phyloP scores from a whole-genome alignment of 1,284 basidiomycete species.

The Grifola frondosa region DNA sequence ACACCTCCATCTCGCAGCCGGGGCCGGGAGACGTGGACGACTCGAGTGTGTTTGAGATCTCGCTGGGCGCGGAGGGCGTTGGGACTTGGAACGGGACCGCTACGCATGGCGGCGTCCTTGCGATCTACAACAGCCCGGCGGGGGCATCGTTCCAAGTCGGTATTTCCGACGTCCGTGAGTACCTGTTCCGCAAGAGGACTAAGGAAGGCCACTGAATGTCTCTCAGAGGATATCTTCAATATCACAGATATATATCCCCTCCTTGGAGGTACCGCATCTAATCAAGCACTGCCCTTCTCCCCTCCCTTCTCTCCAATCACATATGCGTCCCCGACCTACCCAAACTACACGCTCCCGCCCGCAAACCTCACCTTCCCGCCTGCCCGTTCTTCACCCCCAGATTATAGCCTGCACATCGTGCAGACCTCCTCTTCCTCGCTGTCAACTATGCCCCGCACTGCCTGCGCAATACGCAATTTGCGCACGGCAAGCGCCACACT shows the following conservation, averaged over 20 bases:
- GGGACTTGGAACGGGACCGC: slow-evolving; percentile 56
- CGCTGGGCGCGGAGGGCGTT: slow-evolving; percentile 46
- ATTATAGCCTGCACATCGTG: slow-evolving; percentile 56
- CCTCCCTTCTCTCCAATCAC: slow-evolving; percentile 40
- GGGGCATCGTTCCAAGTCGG: slow-evolving; percentile 54
- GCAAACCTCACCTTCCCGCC: slow-evolving; percentile 52
- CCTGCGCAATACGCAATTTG: slow-evolving; percentile 48
- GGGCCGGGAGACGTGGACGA: slow-evolving; percentile 38
- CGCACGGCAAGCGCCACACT: slow-evolving; percentile 12
- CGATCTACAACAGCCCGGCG: slow-evolving; percentile 42
- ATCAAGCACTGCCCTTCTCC: slow-evolving; percentile 77
- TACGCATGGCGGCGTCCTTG: slow-evolving; percentile 46
- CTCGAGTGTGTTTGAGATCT: slow-evolving; percentile 50
- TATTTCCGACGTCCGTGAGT: slow-evolving; percentile 52
- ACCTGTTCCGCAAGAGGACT: too few species aligned
- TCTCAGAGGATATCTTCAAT: too few species aligned
- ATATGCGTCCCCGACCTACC: slow-evolving; percentile 54
- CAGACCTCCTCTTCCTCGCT: slow-evolving; percentile 41
- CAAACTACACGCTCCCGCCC: slow-evolving; percentile 77
- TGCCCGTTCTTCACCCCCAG: slow-evolving; percentile 38
- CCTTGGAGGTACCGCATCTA: slow-evolving; percentile 76
- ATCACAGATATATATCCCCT: slow-evolving; percentile 45
- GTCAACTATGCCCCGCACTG: slow-evolving; percentile 53
- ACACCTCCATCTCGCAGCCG: slow-evolving; percentile 40
- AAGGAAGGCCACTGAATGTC: too few species aligned